A percentile compares a stretch with the other conserved stretches of the same genome.
Conservation (phyloP, 176 grass and related monocot genomes). For the Musa acuminata region DNA sequence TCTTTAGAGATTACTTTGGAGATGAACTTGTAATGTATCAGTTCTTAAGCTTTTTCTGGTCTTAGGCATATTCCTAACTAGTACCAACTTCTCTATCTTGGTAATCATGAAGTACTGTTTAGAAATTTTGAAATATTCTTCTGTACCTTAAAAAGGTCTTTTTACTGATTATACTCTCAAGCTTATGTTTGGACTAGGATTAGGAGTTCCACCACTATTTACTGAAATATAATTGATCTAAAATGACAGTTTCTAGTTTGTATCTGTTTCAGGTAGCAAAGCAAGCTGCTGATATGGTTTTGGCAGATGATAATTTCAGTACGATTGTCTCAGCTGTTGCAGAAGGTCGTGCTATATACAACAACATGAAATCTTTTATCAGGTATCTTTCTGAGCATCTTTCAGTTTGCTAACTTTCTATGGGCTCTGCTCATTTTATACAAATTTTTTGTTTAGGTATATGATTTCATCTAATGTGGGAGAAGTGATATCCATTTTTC, state of each 20-base stretch:
- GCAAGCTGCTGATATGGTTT: conserved; percentile 95
- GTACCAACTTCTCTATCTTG: neutral
- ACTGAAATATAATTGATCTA: neutral
- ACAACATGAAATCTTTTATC: conserved; percentile 99
- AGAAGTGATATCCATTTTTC: conserved; percentile 95
- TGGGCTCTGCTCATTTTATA: neutral
- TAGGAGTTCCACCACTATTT: neutral
- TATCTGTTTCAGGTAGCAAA: conserved; percentile 72
- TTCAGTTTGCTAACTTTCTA: conserved; percentile 4
- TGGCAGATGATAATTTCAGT: conserved; percentile 99
- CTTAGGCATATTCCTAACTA: neutral
- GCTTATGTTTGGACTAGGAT: neutral
- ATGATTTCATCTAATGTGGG: conserved; percentile 99
- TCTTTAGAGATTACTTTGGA: neutral
- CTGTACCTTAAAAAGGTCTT: neutral
- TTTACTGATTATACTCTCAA: neutral
- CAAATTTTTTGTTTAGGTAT: conserved; percentile 54
- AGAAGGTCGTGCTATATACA: conserved; percentile 93
- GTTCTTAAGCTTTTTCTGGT: neutral
- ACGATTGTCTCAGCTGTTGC: conserved; percentile 95
- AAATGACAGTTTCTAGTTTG: neutral
- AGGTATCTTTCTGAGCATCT: conserved; percentile 38
- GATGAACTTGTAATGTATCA: no score
- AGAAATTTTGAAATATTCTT: neutral
- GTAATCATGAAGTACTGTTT: neutral